Evolutionary conservation across 2,329 filamentous ascomycete genomes (phyloP).

Genomic region (Aspergillus puulaauensis): DNA sequence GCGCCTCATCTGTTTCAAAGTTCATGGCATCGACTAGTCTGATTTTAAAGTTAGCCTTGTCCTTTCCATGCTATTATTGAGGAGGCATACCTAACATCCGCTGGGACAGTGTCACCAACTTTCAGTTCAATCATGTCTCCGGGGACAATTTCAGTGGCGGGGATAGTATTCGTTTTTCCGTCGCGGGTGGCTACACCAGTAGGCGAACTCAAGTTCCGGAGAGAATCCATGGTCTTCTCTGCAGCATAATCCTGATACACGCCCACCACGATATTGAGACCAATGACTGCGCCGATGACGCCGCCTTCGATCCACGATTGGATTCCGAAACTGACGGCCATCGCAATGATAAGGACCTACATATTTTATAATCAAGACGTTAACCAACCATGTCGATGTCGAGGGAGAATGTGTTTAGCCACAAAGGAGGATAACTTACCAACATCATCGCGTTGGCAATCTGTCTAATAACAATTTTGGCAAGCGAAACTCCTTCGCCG

Average conservation of each 20-base stretch:
- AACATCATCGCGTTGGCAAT: slow-evolving; percentile 69
- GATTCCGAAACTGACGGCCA: slow-evolving; percentile 62
- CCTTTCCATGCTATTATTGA: not conserved
- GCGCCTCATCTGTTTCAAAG: slow-evolving; percentile 70
- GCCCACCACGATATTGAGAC: slow-evolving; percentile 58
- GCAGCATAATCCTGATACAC: slow-evolving; percentile 63
- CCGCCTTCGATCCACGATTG: slow-evolving; percentile 60
- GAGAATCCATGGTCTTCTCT: slow-evolving; percentile 62
- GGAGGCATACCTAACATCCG: slow-evolving; percentile 55
- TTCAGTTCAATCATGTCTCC: slow-evolving; percentile 59
- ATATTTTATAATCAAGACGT: slow-evolving; percentile 18
- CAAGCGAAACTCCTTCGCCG: slow-evolving; percentile 63
- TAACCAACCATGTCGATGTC: not conserved
- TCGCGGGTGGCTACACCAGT: slow-evolving; percentile 59
- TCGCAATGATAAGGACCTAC: slow-evolving; percentile 74
- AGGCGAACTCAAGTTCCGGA: slow-evolving; percentile 58
- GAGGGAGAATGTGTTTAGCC: not conserved
- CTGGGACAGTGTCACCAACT: slow-evolving; percentile 63
- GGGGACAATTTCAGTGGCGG: slow-evolving; percentile 60
- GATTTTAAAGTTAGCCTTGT: slow-evolving; percentile 32
- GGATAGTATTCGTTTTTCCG: slow-evolving; percentile 55
- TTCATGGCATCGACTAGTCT: slow-evolving; percentile 63
- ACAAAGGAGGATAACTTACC: slow-evolving; percentile 40
- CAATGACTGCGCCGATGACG: slow-evolving; percentile 60
- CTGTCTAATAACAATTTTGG: slow-evolving; percentile 66